phyloP scores from a whole-genome alignment of 2,329 filamentous ascomycete genomes.

The Apiospora marii region DNA sequence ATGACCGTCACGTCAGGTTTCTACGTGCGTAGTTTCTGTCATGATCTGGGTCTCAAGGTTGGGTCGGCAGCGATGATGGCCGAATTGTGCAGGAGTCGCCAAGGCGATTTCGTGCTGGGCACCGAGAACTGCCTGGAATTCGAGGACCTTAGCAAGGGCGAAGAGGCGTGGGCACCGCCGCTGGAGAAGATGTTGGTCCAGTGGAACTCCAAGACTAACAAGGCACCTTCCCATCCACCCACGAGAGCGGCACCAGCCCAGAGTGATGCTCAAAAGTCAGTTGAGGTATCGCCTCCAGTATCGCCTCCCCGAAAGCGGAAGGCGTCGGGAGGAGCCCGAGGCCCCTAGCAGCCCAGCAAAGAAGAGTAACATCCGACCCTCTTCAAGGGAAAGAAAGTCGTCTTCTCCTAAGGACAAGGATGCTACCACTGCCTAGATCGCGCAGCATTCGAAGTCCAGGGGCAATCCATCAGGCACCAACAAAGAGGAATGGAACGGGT shows the following conservation, averaged over 20 bases:
- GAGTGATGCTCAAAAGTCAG: conserved; percentile 22
- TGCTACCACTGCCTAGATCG: background rate
- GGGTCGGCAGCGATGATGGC: conserved; percentile 87
- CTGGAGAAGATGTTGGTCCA: conserved; percentile 60
- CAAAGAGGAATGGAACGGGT: conserved; percentile 19
- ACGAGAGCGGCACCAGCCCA: conserved; percentile 22
- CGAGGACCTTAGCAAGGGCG: conserved; percentile 76
- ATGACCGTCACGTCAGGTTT: conserved; percentile 97
- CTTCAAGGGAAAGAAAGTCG: conserved; percentile 21
- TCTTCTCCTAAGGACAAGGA: conserved; percentile 23
- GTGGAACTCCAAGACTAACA: conserved; percentile 45
- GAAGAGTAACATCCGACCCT: conserved; percentile 18
- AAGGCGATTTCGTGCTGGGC: conserved; percentile 80
- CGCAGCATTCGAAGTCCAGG: background rate
- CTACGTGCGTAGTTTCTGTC: conserved; percentile 92
- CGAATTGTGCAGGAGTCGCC: conserved; percentile 79
- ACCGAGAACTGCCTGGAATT: conserved; percentile 79
- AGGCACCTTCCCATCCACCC: conserved; percentile 13
- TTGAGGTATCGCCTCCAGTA: conserved; percentile 22
- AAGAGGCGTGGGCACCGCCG: conserved; percentile 83
- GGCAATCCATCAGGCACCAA: background rate
- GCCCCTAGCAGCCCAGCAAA: background rate
- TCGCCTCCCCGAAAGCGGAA: conserved; percentile 28
- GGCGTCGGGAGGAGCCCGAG: conserved; percentile 25
- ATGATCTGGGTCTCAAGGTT: conserved; percentile 86